phyloP scores from a whole-genome alignment of 2,329 filamentous ascomycete species.

The Paecilomyces niveus region DNA sequence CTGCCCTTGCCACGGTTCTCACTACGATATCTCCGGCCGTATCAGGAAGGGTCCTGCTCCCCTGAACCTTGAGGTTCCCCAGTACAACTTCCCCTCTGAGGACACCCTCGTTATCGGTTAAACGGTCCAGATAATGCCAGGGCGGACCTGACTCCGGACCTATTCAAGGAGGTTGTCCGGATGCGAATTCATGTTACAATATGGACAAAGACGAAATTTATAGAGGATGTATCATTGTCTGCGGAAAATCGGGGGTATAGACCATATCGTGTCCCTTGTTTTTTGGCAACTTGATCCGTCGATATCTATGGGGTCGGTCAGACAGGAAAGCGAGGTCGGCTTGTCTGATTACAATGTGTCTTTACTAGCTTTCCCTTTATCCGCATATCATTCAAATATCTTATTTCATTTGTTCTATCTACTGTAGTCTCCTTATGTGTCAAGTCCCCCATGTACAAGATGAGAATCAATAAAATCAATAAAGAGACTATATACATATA shows the following conservation, averaged over 20 bases:
- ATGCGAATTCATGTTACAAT: neutral
- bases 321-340: neutral
- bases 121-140: conserved; percentile 17
- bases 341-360: neutral
- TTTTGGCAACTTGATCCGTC: neutral
- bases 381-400: neutral
- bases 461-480: neutral
- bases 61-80: conserved; percentile 91
- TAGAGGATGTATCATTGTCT: neutral
- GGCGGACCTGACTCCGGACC: neutral
- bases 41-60: conserved; percentile 96
- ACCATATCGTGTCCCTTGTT: neutral
- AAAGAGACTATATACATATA: neutral
- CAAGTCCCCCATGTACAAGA: neutral
- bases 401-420: neutral
- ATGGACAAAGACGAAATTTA: neutral
- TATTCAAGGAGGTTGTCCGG: neutral
- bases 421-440: neutral
- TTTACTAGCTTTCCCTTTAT: neutral
- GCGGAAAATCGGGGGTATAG: neutral
- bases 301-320: neutral
- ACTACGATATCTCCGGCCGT: conserved; percentile 99
- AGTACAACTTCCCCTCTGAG: conserved; percentile 89
- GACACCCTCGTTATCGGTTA: conserved; percentile 90
- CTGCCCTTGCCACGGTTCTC: conserved; percentile 99